Base-by-base conservation (phyloP, 495 filamentous ascomycete species). In the Xylaria curta region DNA sequence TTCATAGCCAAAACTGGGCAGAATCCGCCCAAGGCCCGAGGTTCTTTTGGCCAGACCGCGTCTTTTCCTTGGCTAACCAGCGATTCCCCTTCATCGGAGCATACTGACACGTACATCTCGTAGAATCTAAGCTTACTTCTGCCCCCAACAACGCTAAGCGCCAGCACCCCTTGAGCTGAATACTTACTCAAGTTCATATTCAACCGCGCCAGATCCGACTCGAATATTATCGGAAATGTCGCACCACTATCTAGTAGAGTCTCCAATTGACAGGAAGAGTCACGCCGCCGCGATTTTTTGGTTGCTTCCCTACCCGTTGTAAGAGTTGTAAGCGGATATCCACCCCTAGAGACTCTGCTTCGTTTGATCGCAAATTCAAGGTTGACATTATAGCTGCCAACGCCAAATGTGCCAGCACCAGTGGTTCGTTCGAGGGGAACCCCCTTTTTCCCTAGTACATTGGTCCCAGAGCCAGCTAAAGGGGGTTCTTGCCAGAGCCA, bases 401-500 rank as follows among this genome's bases (percentile, higher is more conserved):
- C 51, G 24, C 17, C 33, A n/a, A 3, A 31, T 5, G 24, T n/a
- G 54, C 36, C 33, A 28, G 26, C 10, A 2, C 1, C 2, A 53
- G 0, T 1, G 0, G 26, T 7, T 51, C 74, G 69, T 0, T 60
- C 10, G 21, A 79, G 71, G 54, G 80, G 79, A 44, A 77, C 3
- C 56, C 75, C 78, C 62, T 79, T 81, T 60, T 78, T 82, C 40
- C 76, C 79, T 10, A 75, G 26, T 21, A 68, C 68, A 15, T 62
- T 40, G 10, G 40, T 72, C 12, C 64, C 71, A 6, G 69, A 21
- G 15, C 72, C 74, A 38, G 76, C 60, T 4, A 87, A 76, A 0
- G 85, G 85, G 2, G 83, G 82, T 70, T 87, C 85, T 51, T 83
- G 83, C 84, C 84, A 87, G 40, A 87, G 76, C 84, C 85, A 86